phyloP scores from a whole-genome alignment of 208 protist genomes.

The Leishmania martiniquensis region DNA sequence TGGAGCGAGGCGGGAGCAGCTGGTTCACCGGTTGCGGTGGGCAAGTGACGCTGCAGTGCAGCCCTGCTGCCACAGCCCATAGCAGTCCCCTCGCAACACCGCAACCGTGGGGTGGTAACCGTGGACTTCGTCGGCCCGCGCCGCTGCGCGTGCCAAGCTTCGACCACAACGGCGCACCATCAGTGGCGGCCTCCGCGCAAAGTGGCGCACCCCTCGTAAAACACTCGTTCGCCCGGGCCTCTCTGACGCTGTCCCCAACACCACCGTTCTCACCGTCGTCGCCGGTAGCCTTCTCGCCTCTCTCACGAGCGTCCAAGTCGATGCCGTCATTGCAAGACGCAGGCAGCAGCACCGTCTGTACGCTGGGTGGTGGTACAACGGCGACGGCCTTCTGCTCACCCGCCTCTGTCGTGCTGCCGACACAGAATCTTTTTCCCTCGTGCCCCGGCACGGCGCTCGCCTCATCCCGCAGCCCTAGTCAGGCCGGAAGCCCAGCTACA shows the following conservation, averaged over 20 bases:
- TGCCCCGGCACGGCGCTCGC: not conserved
- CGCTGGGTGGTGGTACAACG: not conserved
- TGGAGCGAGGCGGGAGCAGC: constrained; percentile 3
- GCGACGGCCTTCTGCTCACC: constrained; percentile 10
- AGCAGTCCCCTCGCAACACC: constrained; percentile 25
- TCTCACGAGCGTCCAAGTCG: constrained; percentile 15
- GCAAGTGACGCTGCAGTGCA: constrained; percentile 26
- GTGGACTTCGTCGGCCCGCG: constrained; percentile 6
- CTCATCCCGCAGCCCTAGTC: constrained; percentile 5
- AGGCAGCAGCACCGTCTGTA: not conserved
- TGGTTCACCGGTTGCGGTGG: constrained; percentile 8
- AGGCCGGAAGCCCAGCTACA: constrained; percentile 4
- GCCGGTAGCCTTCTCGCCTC: constrained; percentile 17
- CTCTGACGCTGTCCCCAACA: constrained; percentile 10
- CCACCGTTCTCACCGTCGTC: constrained; percentile 27
- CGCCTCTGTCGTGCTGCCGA: not conserved
- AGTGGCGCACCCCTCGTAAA: not conserved
- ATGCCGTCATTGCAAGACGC: constrained; percentile 16
- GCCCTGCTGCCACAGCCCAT: constrained; percentile 7
- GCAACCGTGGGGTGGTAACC: constrained; percentile 6
- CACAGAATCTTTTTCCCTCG: constrained; percentile 8
- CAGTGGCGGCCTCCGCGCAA: not conserved
- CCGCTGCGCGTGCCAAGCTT: constrained; percentile 9
- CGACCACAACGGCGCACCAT: constrained; percentile 1
- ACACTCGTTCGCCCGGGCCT: not conserved